Evolutionary conservation across 2,329 filamentous ascomycete species (phyloP), one percentile per base, ranked within the genome.

Genomic region (Xylaria sp.): DNA sequence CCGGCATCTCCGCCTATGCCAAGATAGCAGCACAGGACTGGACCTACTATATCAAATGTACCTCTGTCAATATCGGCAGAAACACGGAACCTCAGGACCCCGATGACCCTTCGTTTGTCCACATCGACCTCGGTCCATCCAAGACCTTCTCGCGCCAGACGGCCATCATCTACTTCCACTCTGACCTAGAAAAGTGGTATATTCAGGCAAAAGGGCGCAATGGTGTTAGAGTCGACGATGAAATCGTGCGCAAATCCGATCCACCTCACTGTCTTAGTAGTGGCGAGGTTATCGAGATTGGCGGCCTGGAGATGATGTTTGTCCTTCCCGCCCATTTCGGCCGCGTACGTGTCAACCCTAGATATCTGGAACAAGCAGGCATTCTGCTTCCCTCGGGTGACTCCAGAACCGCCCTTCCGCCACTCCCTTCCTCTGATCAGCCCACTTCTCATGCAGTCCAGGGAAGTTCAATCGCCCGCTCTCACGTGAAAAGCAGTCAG

Each of bases 241-340:
- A 77, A 54, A 78, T 83, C 18, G 76, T 95, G 58, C 89, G 89
- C 69, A 81, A 87, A 55, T 88, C 88, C 10, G 73, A 77, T 35
- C 77, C 82, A 46, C 81, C 84, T 42, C 82, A 85, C 39, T 77
- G 84, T 35, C 81, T 99, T 30, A 84, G 85, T 48, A 96, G 92
- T 68, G 94, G 94, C 59, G 88, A 93, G 72, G 91, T 97, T 49
- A 87, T 99, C 59, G 92, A 96, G 70, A 90, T 97, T 70, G 89
- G 89, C 68, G 90, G 90, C 56, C 90, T 94, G 0, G 93, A 99
- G 77, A 99, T 99, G 94, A 93, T 97, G 80, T 99, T 99, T 74
- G 91, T 97, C 52, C 84, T 96, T n/a, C 93, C 94, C 0, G 85
- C 85, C 23, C 87, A 90, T 65, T 80, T 84, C 51, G 79, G 78